These are phyloP conservation scores for Taiozyma sp. DNA, from an alignment of 1,139 yeast species.

Conservation along the genomic window DNA sequence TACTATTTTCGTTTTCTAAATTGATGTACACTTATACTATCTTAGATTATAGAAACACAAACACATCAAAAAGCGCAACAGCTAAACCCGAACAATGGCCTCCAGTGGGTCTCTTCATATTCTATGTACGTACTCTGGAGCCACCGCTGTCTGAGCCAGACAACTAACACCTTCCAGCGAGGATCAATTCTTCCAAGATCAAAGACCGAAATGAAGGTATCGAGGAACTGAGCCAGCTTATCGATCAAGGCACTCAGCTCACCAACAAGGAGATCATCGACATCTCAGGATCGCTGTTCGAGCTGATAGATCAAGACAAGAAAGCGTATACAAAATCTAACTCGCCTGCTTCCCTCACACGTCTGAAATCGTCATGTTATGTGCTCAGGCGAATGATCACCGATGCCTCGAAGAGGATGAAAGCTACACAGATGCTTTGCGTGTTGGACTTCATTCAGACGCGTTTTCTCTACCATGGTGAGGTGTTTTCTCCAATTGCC, in stretches of 20 bases:
- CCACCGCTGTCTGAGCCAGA: background rate
- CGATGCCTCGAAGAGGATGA: slow-evolving; percentile 21
- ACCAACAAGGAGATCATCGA: slow-evolving; percentile 22
- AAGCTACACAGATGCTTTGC: slow-evolving; percentile 28
- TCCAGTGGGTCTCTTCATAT: background rate
- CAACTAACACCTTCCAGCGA: slow-evolving; percentile 17
- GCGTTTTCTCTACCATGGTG: slow-evolving; percentile 8
- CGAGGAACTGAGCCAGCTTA: slow-evolving; percentile 30
- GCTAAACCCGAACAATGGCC: background rate
- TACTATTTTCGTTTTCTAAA: background rate
- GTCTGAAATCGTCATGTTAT: slow-evolving; percentile 39
- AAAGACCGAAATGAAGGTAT: slow-evolving; percentile 51
- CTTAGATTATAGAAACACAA: no score
- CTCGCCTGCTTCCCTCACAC: slow-evolving; percentile 30
- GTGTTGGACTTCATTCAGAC: slow-evolving; percentile 8
- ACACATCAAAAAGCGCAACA: background rate
- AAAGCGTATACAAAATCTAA: slow-evolving; percentile 29
- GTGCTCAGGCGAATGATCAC: slow-evolving; percentile 32
- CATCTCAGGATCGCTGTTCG: slow-evolving; percentile 35
- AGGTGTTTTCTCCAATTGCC: slow-evolving; percentile 32
- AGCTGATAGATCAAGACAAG: slow-evolving; percentile 38
- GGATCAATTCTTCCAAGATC: slow-evolving; percentile 40
- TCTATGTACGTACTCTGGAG: background rate
- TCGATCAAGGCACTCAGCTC: slow-evolving; percentile 20
- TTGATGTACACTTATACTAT: background rate